Base-by-base conservation (phyloP, 495 filamentous ascomycete genomes). In the Gamarada debralockiae region DNA sequence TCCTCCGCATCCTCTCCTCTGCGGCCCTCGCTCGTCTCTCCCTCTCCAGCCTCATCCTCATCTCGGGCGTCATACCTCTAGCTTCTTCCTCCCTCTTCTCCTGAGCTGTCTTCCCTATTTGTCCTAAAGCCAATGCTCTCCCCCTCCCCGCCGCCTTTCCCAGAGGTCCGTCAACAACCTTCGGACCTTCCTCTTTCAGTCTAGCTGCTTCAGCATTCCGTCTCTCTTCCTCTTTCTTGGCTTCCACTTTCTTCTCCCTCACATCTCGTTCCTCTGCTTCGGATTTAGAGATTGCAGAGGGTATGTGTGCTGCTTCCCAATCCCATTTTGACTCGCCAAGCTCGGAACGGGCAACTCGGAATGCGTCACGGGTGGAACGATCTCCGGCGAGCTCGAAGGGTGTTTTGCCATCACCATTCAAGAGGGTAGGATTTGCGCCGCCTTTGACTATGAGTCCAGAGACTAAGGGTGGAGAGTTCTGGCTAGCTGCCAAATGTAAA, bases 341-440 rank as follows among this genome's bases (percentile, higher is more conserved):
- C 60, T 92, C 86, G 40, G 77, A 74, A 8, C 93, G 84, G 0
- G 91, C 90, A 20, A 97, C 77, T 3, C 95, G 86, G 73, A 98
- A 98, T 3, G 90, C 89, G 61, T 97, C 92, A 1, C 93, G 81
- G 0, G 91, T 96, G 2, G 84, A 71, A 1, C 92, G 80, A 64
- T 97, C 90, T 25, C 95, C 90, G 9, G 89, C 81, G 3, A 97
- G 78, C 36, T 95, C 90, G 64, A 95, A 97, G 0, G 93, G 68
- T 0, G 90, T 85, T 61, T 83, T 86, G 17, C 84, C 87, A 38
- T 81, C 78, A 31, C 81, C 77, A 65, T 85, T 97, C 10, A 64
- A 59, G 3, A 82, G 13, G 0, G 85, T 85, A 2, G 93, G 93
- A 64, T 96, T 82, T 14, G 89, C 85, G 17, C 71, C 68, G 7